phyloP scores from a whole-genome alignment of 805 yeast genomes.

The Candida oleophila region DNA sequence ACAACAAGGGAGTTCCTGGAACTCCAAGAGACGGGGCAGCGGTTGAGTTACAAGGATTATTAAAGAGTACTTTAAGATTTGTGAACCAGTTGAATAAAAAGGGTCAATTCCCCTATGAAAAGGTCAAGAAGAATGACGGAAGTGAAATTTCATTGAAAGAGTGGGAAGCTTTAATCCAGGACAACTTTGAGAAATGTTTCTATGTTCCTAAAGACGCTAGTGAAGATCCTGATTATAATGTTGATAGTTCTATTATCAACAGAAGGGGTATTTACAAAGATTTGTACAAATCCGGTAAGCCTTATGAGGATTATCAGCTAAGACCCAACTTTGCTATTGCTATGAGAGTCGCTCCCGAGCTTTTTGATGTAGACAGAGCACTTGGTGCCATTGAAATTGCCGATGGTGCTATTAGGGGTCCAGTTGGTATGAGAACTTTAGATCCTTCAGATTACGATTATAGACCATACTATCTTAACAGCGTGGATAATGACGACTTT shows the following conservation, averaged over 20 bases:
- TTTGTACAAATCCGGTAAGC: conserved; percentile 74
- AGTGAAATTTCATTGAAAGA: conserved; percentile 51
- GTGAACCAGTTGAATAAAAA: conserved; percentile 55
- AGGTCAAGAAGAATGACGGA: conserved; percentile 62
- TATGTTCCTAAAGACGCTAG: conserved; percentile 67
- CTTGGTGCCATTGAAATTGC: conserved; percentile 66
- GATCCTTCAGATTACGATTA: conserved; percentile 93
- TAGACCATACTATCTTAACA: conserved; percentile 82
- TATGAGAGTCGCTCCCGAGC: conserved; percentile 91
- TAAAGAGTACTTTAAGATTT: conserved; percentile 83
- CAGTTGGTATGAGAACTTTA: conserved; percentile 85
- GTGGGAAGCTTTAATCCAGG: conserved; percentile 72
- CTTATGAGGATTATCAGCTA: conserved; percentile 90
- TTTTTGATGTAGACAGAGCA: conserved; percentile 66
- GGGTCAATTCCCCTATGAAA: conserved; percentile 56
- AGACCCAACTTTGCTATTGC: conserved; percentile 93
- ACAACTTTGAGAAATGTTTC: conserved; percentile 75
- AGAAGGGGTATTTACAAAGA: conserved; percentile 96
- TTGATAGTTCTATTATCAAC: conserved; percentile 68
- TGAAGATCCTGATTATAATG: conserved; percentile 59
- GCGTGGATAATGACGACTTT: conserved; percentile 80
- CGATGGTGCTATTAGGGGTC: conserved; percentile 76
- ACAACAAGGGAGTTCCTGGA: conserved; percentile 90
- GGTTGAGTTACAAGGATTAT: conserved; percentile 82
- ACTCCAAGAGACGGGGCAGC: conserved; percentile 99